Percentiles rank a stretch among this genome's conserved stretches.
These are phyloP conservation scores for Hypoxylon lenormandii DNA, from an alignment of 495 filamentous ascomycete species.

Conservation along the genomic window DNA sequence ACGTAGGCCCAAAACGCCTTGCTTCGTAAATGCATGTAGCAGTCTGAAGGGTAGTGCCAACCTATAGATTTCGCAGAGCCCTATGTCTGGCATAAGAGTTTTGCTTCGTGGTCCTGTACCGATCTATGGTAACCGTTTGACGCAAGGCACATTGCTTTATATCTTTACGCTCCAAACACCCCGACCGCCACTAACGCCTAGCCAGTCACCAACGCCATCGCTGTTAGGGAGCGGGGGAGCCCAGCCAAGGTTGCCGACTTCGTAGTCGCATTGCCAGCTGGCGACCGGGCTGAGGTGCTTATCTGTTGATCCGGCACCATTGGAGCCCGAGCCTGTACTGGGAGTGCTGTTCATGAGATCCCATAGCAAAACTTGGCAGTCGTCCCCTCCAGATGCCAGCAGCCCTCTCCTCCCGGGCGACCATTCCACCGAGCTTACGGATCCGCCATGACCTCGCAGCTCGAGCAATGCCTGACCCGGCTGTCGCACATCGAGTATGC, in stretches of 20 bases:
- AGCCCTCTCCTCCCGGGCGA: slow-evolving; percentile 85
- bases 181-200: slow-evolving; percentile 90
- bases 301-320: slow-evolving; percentile 63
- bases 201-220: slow-evolving; percentile 85
- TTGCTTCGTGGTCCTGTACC: slow-evolving; percentile 7
- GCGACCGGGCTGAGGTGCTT: slow-evolving; percentile 77
- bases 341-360: slow-evolving; percentile 80
- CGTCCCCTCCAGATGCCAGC: slow-evolving; percentile 91
- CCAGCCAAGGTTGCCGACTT: slow-evolving; percentile 96
- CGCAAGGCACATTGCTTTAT: slow-evolving; percentile 16
- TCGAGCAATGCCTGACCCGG: slow-evolving; percentile 95
- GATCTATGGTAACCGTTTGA: slow-evolving; percentile 3
- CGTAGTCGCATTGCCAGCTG: slow-evolving; percentile 94
- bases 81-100: slow-evolving; percentile 8
- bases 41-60: slow-evolving; percentile 28
- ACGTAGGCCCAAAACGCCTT: slow-evolving; percentile 33
- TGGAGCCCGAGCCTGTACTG: slow-evolving; percentile 61
- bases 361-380: slow-evolving; percentile 91
- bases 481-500: slow-evolving; percentile 96
- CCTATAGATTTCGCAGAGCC: slow-evolving; percentile 29
- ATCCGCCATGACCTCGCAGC: slow-evolving; percentile 86
- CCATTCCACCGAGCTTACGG: slow-evolving; percentile 95
- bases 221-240: slow-evolving; percentile 78
- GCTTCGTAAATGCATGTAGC: slow-evolving; percentile 44
- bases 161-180: slow-evolving; percentile 88